Base-by-base conservation (phyloP, 345 rosid genomes). In the Rhizophora apiculata region DNA sequence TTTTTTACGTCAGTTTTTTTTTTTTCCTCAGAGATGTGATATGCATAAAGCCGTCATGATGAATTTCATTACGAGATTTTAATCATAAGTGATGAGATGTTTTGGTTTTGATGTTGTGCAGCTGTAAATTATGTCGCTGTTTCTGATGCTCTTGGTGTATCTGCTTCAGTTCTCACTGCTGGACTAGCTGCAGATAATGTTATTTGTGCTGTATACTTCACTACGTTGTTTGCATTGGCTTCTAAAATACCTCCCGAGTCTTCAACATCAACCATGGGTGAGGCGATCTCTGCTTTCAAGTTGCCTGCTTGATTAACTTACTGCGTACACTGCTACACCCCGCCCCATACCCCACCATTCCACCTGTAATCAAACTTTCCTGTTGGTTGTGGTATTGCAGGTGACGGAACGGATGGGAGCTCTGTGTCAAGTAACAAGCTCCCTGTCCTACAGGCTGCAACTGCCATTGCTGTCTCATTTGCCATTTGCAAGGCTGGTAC, bases 161-260 rank as follows among this genome's bases (percentile, higher is more conserved):
- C 95, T 52, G 80, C 95, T 62, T 91, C 97, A 7, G 88, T 89
- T 63, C 78, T 91, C 70, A 91, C 91, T 5, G 83, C 93, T 65
- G 96, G 96, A 56, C 78, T 91, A 36, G 97, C 97, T 71, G 97
- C 97, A 54, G 98, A 89, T 79, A 94, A 88, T 85, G 93, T 94
- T 63, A 89, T 94, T 48, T 89, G 91, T 71, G 97, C 96, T 18
- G 78, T 91, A 6, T 91, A 91, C 72, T 91, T 94, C 75, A 82
- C 86, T 1, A 62, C 92, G 58, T 76, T 91, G 76, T 94, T 94
- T 82, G 97, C 96, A 22, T 71, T 93, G 66, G 92, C 89, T 43
- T 78, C 98, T 37, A 91, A 82, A 73, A 79, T 89, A 71, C 96
- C 93, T 63, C 73, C 89, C 0, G 97, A 93, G 74, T 16, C 86